Conservation (phyloP, 2,329 filamentous ascomycete genomes). For the Pseudogymnoascus sp. region DNA sequence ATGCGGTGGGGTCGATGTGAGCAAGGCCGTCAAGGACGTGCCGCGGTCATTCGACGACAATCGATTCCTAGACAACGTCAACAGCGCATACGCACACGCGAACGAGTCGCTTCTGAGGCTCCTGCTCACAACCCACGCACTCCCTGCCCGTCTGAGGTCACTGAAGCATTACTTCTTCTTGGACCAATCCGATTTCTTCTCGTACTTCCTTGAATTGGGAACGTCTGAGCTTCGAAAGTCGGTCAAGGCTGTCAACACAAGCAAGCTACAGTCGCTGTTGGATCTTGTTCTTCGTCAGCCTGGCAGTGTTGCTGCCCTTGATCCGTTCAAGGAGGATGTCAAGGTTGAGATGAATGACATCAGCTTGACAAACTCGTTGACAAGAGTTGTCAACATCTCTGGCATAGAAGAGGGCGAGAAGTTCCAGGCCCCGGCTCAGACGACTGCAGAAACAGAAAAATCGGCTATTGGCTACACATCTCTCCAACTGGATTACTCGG, state of each 20-base stretch:
- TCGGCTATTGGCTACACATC: conserved; percentile 87
- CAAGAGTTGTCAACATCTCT: conserved; percentile 93
- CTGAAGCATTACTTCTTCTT: conserved; percentile 99
- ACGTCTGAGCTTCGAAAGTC: conserved; percentile 84
- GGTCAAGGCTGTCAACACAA: conserved; percentile 79
- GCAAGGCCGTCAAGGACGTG: conserved; percentile 79
- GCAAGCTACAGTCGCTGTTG: conserved; percentile 90
- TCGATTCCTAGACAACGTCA: conserved; percentile 91
- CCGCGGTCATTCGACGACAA: conserved; percentile 86
- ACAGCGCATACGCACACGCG: conserved; percentile 86
- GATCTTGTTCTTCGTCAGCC: conserved; percentile 94
- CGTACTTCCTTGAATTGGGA: conserved; percentile 90
- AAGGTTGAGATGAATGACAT: conserved; percentile 96
- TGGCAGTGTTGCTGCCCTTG: conserved; percentile 83
- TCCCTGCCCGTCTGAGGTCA: conserved; percentile 78
- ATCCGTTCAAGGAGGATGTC: conserved; percentile 97
- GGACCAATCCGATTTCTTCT: conserved; percentile 95
- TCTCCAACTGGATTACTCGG: conserved; percentile 84
- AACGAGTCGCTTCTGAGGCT: conserved; percentile 89
- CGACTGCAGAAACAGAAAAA: conserved; percentile 67
- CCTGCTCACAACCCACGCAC: conserved; percentile 82
- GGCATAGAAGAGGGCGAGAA: conserved; percentile 86
- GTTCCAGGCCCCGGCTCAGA: conserved; percentile 61
- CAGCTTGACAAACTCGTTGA: conserved; percentile 84
- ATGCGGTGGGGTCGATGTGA: conserved; percentile 91